Base-by-base conservation (phyloP, 306 rosid species). In the Coriaria nepalensis region DNA sequence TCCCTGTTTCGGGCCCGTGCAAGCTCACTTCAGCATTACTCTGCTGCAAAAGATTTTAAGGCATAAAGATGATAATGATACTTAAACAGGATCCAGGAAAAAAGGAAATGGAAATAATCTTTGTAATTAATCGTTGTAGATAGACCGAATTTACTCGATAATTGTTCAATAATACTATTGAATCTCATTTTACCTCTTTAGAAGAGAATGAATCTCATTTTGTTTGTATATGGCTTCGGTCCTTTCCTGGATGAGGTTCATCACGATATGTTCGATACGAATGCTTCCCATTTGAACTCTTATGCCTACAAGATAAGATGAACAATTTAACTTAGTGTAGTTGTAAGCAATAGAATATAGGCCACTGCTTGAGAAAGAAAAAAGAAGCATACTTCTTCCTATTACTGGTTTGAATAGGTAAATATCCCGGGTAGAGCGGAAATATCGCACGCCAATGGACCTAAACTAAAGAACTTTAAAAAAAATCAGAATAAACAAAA, bases 381-480 rank as follows among this genome's bases (percentile, higher is more conserved):
- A 14, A 20, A 44, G 13, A 10, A 41, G 13, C 68, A 7, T 75
- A 67, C 81, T 53, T 67, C 59, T 59, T 65, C 38, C 50, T 41
- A 9, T 35, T 51, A 34, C 13, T 67, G 37, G 13, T 35, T 62
- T 49, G 53, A 59, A 49, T 40, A 15, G 57, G 63, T 64, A 57
- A 20, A 47, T 5, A 66, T 47, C 35, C 40, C 64, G 5, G 72
- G 74, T 44, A 60, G 55, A 42, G 42, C 74, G 37, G 74, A 56
- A 53, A 67, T 50, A 33, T 52, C 58, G 43, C 81, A 70, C 32
- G 81, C 61, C 64, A 53, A 61, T 11, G 77, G 77, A 56, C 42
- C 39, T 15, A 71, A 48, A 48, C 60, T 59, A 46, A 75, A 75
- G 63, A 67, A 75, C 77, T 62, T n/a, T n/a, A n/a, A n/a, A n/a